Conservation (phyloP, 2,329 filamentous ascomycete species). For the Apiospora hydei region DNA sequence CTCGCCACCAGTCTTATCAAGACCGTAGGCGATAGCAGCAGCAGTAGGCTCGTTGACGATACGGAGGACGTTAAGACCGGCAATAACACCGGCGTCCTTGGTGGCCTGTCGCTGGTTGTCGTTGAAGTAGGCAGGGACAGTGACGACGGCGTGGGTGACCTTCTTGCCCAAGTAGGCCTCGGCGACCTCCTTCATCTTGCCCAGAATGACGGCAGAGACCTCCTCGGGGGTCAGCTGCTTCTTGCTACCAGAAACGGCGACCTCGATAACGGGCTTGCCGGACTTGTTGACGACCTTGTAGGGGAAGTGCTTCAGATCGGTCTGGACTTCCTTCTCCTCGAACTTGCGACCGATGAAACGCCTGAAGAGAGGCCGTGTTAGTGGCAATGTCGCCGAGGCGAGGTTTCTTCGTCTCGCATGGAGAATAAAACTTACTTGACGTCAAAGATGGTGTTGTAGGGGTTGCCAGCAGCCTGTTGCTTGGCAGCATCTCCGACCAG, state of each 20-base stretch:
- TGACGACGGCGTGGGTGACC: constrained; percentile 88
- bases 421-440: constrained; percentile 72
- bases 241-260: constrained; percentile 68
- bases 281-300: constrained; percentile 92
- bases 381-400: constrained; percentile 29
- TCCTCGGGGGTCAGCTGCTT: constrained; percentile 84
- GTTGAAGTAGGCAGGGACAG: constrained; percentile 97
- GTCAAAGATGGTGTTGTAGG: constrained; percentile 78
- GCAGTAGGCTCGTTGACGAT: constrained; percentile 97
- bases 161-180: constrained; percentile 83
- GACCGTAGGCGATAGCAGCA: constrained; percentile 92
- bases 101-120: constrained; percentile 97
- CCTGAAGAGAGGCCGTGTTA: constrained; percentile 53
- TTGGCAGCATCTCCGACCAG: constrained; percentile 97
- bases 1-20: constrained; percentile 85
- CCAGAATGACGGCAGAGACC: constrained; percentile 80
- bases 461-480: constrained; percentile 89
- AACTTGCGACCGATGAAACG: constrained; percentile 87
- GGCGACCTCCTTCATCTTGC: constrained; percentile 86
- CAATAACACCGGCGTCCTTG: constrained; percentile 92
- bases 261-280: constrained; percentile 86
- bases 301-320: constrained; percentile 97
- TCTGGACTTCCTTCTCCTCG: constrained; percentile 85
- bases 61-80: constrained; percentile 92
- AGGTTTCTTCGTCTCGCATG: constrained; percentile 31